phyloP scores from a whole-genome alignment of 176 grass and related monocot species.

The Ensete glaucum region DNA sequence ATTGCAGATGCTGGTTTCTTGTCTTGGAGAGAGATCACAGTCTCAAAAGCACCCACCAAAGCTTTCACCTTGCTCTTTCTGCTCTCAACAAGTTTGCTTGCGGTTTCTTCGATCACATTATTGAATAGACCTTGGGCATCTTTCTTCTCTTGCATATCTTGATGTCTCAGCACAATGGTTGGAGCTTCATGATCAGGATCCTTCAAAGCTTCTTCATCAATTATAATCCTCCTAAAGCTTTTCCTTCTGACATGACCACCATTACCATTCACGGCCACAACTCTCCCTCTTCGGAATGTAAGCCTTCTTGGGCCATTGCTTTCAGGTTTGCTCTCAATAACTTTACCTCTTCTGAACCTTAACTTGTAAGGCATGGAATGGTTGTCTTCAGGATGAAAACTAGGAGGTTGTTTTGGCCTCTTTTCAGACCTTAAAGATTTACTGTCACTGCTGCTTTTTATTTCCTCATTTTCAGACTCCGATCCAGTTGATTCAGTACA shows the following conservation, averaged over 20 bases:
- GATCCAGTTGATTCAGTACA: constrained; percentile 48
- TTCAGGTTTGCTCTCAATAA: constrained; percentile 46
- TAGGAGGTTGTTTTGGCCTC: constrained; percentile 23
- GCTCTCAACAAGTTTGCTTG: constrained; percentile 70
- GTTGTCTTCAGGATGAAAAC: constrained; percentile 29
- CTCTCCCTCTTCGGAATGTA: constrained; percentile 48
- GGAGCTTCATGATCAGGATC: constrained; percentile 31
- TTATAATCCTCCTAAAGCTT: constrained; percentile 32
- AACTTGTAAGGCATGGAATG: constrained; percentile 42
- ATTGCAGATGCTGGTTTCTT: constrained; percentile 44
- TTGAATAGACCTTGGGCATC: constrained; percentile 77
- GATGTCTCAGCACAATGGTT: constrained; percentile 49
- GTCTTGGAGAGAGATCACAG: constrained; percentile 91
- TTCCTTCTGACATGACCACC: constrained; percentile 22
- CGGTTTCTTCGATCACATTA: constrained; percentile 89
- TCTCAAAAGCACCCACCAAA: constrained; percentile 93
- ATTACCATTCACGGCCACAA: constrained; percentile 25
- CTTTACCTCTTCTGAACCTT: constrained; percentile 56
- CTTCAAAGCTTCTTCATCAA: constrained; percentile 20
- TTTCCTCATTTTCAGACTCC: constrained; percentile 29
- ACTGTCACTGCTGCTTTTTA: constrained; percentile 24
- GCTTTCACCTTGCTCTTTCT: constrained; percentile 94
- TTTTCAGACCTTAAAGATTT: constrained; percentile 23
- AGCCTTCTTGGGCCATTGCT: constrained; percentile 43
- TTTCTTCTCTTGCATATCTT: constrained; percentile 60